These are phyloP conservation scores for Bertia moriformis DNA, from an alignment of 2,329 filamentous ascomycete species.

Conservation along the genomic window DNA sequence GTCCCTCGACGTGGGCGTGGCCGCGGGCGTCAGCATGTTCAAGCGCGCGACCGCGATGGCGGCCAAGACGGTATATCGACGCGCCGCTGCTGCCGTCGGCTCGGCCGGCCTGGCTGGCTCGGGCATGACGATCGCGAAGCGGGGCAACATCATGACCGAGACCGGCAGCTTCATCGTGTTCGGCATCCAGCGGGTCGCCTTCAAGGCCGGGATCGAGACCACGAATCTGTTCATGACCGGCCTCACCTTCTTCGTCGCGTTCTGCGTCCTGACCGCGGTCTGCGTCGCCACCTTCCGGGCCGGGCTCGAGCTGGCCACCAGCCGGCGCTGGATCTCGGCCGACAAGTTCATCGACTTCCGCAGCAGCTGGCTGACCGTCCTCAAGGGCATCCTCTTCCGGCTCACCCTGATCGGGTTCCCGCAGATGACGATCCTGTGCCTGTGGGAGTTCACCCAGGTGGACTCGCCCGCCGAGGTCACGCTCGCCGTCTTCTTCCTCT, in stretches of 20 bases:
- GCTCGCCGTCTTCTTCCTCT: constrained; percentile 74
- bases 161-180: constrained; percentile 49
- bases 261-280: constrained; percentile 53
- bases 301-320: constrained; percentile 61
- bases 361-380: constrained; percentile 80
- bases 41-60: constrained; percentile 40
- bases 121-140: constrained; percentile 29
- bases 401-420: constrained; percentile 82
- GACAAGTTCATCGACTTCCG: constrained; percentile 89
- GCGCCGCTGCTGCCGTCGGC: background rate
- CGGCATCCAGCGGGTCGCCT: constrained; percentile 81
- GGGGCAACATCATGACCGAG: constrained; percentile 34
- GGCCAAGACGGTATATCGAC: constrained; percentile 11
- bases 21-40: constrained; percentile 25
- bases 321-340: constrained; percentile 61
- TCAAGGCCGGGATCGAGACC: constrained; percentile 68
- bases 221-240: constrained; percentile 92
- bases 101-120: constrained; percentile 18
- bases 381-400: constrained; percentile 88
- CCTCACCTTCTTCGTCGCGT: constrained; percentile 69
- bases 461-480: constrained; percentile 80
- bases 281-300: constrained; percentile 69
- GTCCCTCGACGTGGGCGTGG: constrained; percentile 21
- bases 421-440: constrained; percentile 74
- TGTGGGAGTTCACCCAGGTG: constrained; percentile 80